These are phyloP conservation scores for Colletotrichum sp. DNA, from an alignment of 2,329 filamentous ascomycete species.

Conservation along the genomic window DNA sequence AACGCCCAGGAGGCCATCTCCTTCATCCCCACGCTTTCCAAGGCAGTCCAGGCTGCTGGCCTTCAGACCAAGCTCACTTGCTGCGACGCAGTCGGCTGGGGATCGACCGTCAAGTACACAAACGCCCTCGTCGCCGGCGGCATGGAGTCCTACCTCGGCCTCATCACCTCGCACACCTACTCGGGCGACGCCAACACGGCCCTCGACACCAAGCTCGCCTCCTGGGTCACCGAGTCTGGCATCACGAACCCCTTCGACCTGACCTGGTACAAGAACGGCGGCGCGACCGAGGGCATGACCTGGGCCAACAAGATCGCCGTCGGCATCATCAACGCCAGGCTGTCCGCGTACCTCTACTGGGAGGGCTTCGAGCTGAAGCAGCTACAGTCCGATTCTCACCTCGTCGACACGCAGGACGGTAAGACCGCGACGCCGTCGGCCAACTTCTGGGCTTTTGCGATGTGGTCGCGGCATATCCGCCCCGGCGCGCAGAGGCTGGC, in stretches of 20 bases:
- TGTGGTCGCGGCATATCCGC: constrained; percentile 42
- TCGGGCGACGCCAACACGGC: constrained; percentile 42
- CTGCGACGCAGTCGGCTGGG: constrained; percentile 46
- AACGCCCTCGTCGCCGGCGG: constrained; percentile 37
- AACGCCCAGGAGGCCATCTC: constrained; percentile 28
- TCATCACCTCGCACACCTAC: constrained; percentile 46
- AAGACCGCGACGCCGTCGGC: constrained; percentile 34
- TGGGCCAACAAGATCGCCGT: constrained; percentile 61
- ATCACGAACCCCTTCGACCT: constrained; percentile 48
- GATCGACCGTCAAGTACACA: constrained; percentile 38
- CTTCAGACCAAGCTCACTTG: constrained; percentile 31
- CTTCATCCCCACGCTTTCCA: constrained; percentile 18
- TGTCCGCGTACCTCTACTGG: constrained; percentile 62
- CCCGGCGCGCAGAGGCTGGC: constrained; percentile 39
- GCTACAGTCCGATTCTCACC: constrained; percentile 29
- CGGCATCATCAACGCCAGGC: constrained; percentile 51
- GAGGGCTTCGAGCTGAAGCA: constrained; percentile 44
- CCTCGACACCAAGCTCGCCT: constrained; percentile 44
- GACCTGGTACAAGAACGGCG: constrained; percentile 52
- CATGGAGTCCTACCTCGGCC: constrained; percentile 35
- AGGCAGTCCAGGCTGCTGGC: background rate
- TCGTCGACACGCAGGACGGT: constrained; percentile 31
- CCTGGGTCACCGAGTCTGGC: constrained; percentile 60
- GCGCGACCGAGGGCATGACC: constrained; percentile 55
- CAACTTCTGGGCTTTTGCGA: constrained; percentile 46